Conservation (phyloP, 2,329 filamentous ascomycete genomes). For the Trichoderma sp. region DNA sequence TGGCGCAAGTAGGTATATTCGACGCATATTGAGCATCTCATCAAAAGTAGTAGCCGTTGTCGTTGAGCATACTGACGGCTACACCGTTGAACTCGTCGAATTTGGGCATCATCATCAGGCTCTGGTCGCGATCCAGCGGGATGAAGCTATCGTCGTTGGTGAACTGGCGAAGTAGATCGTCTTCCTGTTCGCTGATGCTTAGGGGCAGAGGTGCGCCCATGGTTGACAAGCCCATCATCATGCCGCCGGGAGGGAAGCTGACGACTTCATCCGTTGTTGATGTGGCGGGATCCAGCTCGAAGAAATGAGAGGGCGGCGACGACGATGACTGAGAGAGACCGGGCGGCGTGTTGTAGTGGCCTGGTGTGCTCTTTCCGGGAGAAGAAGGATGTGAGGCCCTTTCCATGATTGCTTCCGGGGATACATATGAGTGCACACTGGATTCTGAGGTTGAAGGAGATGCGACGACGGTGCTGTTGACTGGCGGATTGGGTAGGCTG, state of each 20-base stretch:
- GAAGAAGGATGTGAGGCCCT: constrained; percentile 44
- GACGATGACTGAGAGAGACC: constrained; percentile 63
- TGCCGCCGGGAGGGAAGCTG: constrained; percentile 33
- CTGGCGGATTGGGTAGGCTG: constrained; percentile 29
- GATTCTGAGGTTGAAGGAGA: constrained; percentile 47
- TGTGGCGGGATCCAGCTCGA: constrained; percentile 47
- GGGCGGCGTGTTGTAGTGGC: constrained; percentile 59
- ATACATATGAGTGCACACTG: constrained; percentile 47
- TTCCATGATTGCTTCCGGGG: constrained; percentile 48
- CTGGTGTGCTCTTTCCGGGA: constrained; percentile 52
- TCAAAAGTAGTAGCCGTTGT: constrained; percentile 56
- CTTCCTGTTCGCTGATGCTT: constrained; percentile 42
- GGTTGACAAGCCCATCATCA: constrained; percentile 36
- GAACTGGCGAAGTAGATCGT: constrained; percentile 48
- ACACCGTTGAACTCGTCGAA: constrained; percentile 57
- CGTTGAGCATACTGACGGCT: constrained; percentile 52
- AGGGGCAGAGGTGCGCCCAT: constrained; percentile 38
- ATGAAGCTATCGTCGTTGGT: constrained; percentile 46
- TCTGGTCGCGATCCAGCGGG: constrained; percentile 48
- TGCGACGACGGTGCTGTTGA: constrained; percentile 33
- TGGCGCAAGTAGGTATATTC: neutral
- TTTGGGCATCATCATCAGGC: constrained; percentile 53
- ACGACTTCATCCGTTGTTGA: constrained; percentile 37
- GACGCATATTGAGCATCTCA: constrained; percentile 34
- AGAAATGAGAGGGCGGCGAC: constrained; percentile 55